Percentiles rank a stretch among this genome's conserved stretches.
These are phyloP conservation scores for Trichosporon sp. DNA, from an alignment of 1,284 basidiomycete genomes.

Conservation along the genomic window DNA sequence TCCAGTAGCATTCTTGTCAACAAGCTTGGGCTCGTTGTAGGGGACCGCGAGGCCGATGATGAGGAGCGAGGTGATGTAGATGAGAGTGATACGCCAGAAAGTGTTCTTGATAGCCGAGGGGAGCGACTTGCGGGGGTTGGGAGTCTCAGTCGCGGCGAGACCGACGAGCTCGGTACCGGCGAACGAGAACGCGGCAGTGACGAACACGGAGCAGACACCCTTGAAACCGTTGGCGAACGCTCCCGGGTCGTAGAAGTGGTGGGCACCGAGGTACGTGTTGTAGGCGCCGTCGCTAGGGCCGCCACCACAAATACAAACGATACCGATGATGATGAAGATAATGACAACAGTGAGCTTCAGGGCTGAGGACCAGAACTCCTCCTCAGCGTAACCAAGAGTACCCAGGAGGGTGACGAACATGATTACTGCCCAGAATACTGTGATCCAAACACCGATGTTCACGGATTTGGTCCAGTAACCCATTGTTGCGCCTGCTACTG, in stretches of 20 bases:
- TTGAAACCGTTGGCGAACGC: slow-evolving; percentile 58
- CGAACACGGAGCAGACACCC: slow-evolving; percentile 50
- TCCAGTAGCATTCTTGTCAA: slow-evolving; percentile 46
- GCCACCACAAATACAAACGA: slow-evolving; percentile 50
- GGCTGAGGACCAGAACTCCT: slow-evolving; percentile 55
- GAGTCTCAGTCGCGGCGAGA: slow-evolving; percentile 29
- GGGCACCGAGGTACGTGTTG: slow-evolving; percentile 43
- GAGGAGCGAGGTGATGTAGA: slow-evolving; percentile 61
- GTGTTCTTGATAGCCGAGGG: slow-evolving; percentile 34
- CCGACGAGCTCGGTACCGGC: slow-evolving; percentile 53
- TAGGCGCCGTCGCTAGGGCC: slow-evolving; percentile 47
- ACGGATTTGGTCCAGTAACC: slow-evolving; percentile 51
- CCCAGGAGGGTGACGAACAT: slow-evolving; percentile 42
- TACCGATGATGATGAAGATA: slow-evolving; percentile 53
- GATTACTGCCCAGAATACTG: slow-evolving; percentile 50
- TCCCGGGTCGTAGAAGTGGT: slow-evolving; percentile 51
- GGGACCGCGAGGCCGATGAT: slow-evolving; percentile 60
- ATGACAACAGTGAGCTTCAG: slow-evolving; percentile 56
- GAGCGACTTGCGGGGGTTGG: slow-evolving; percentile 44
- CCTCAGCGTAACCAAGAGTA: slow-evolving; percentile 52
- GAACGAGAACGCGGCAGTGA: slow-evolving; percentile 78
- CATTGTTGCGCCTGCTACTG: slow-evolving; percentile 54
- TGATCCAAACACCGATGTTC: slow-evolving; percentile 55
- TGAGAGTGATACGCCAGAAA: slow-evolving; percentile 64
- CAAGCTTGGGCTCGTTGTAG: slow-evolving; percentile 50